phyloP scores from a whole-genome alignment of 2,329 filamentous ascomycete species.

The Zasmidium cellare region DNA sequence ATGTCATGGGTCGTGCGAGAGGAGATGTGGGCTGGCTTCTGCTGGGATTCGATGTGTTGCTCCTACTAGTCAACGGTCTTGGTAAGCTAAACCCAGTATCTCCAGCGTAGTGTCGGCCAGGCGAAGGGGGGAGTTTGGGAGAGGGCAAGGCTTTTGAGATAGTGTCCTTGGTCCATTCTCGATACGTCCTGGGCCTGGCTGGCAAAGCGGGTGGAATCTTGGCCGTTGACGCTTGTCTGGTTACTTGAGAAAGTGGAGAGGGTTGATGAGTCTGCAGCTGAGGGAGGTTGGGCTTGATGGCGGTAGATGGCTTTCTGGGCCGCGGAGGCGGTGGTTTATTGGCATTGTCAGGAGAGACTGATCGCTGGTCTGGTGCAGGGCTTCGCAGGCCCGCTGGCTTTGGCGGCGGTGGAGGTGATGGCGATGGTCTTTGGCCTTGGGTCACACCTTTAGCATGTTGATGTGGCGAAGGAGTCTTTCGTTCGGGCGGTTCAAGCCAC shows the following conservation, averaged over 20 bases:
- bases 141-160: conserved; percentile 22
- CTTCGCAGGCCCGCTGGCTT: conserved; percentile 42
- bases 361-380: conserved; percentile 32
- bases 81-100: conserved; percentile 11
- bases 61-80: conserved; percentile 9
- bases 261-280: conserved; percentile 24
- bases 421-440: conserved; percentile 22
- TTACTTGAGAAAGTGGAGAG: conserved; percentile 36
- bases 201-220: conserved; percentile 28
- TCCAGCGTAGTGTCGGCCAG: conserved; percentile 17
- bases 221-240: conserved; percentile 32
- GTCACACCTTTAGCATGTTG: conserved; percentile 26
- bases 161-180: conserved; percentile 18
- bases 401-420: conserved; percentile 34
- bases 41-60: background rate
- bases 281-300: conserved; percentile 29
- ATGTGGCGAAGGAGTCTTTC: conserved; percentile 4
- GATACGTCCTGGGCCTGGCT: conserved; percentile 32
- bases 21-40: conserved; percentile 19
- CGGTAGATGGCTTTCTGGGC: conserved; percentile 37
- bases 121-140: conserved; percentile 20
- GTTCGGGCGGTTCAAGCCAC: conserved; percentile 19
- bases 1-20: conserved; percentile 16
- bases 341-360: conserved; percentile 13
- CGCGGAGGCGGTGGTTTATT: conserved; percentile 35